Base-by-base conservation (phyloP, 1,284 basidiomycete species). In the Ceratorhiza oryzae-sativae region DNA sequence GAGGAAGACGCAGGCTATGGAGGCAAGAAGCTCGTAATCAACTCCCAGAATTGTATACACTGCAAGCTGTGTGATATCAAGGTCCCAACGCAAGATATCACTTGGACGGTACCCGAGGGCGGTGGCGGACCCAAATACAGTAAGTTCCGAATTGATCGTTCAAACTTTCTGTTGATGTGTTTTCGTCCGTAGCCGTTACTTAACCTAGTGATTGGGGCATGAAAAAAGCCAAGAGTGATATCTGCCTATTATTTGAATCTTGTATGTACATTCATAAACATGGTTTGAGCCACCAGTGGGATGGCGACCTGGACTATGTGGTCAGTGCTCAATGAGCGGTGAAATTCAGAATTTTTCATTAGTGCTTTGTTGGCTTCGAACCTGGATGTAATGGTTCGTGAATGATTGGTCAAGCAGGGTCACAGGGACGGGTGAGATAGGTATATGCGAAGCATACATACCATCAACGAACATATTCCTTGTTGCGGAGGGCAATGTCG, bases 391-490 rank as follows among this genome's bases (percentile, higher is more conserved):
- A 46, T 48, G 18, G 25, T 45, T 27, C 20, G 45, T 62, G 32
- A 62, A 25, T 48, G 27, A 45, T 55, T 55, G 51, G 51, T 6
- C 30, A 9, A 30, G 30, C 30, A 13, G 13, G 36, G 13, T 39
- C 8, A 39, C 36, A 39, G 36, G 30, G 20, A n/a, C 34, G 27
- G 30, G 12, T 13, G 27, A 30, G 27, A 30, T 49, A 25, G 48
- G n/a, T 49, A 49, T 27, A 49, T 25, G 48, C n/a, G 25, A 49
- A 8, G 42, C 73, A 46, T 23, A 81, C 87, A 78, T 75, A 91
- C 92, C 94, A 79, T 95, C 93, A 36, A 97, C 95, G 79, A 95
- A 96, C 94, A 99, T 95, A 82, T 99, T 99, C 78, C 97, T 84
- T 36, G 97, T 99, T 18, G 97, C 96, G 9, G 92, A 86, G 0